phyloP scores from a whole-genome alignment of 768 basidiomycete species.

The Baorangia bicolor region DNA sequence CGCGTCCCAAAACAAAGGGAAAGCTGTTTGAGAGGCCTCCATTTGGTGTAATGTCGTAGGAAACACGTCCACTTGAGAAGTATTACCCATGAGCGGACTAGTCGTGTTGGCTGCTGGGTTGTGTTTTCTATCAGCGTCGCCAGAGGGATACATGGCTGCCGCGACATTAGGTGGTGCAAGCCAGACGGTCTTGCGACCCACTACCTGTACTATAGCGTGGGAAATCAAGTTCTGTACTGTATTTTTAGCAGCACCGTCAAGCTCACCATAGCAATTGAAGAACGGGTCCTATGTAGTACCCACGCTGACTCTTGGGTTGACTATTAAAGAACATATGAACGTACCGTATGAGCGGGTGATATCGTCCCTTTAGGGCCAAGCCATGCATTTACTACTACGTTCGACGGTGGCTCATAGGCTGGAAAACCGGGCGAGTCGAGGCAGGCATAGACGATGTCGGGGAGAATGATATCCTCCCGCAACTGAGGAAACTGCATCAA shows the following conservation, averaged over 20 bases:
- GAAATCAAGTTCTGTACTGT: slow-evolving; percentile 4
- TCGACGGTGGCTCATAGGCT: slow-evolving; percentile 61
- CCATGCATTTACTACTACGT: slow-evolving; percentile 77
- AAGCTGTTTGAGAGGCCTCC: slow-evolving; percentile 26
- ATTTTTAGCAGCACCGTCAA: background rate
- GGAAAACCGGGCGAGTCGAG: slow-evolving; percentile 45
- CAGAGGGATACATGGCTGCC: slow-evolving; percentile 59
- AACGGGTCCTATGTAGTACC: slow-evolving; percentile 86
- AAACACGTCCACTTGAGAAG: slow-evolving; percentile 82
- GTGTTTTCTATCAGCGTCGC: slow-evolving; percentile 22
- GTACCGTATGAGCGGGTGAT: slow-evolving; percentile 85
- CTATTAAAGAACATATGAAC: slow-evolving; percentile 34
- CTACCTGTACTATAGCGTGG: slow-evolving; percentile 67
- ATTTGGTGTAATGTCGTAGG: slow-evolving; percentile 19
- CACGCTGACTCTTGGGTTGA: slow-evolving; percentile 2
- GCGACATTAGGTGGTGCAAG: slow-evolving; percentile 69
- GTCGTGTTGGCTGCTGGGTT: slow-evolving; percentile 41
- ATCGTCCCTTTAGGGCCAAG: slow-evolving; percentile 75
- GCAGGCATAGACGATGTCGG: slow-evolving; percentile 83
- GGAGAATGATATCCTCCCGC: slow-evolving; percentile 71
- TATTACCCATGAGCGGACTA: slow-evolving; percentile 68
- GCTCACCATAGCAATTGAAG: slow-evolving; percentile 84
- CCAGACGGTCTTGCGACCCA: slow-evolving; percentile 90
- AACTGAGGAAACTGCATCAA: slow-evolving; percentile 81
- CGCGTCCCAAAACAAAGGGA: slow-evolving; percentile 52